A percentile compares a stretch with the other conserved stretches of the same genome.
phyloP scores from a whole-genome alignment of 2,329 filamentous ascomycete species.

The Catunica adiposa region DNA sequence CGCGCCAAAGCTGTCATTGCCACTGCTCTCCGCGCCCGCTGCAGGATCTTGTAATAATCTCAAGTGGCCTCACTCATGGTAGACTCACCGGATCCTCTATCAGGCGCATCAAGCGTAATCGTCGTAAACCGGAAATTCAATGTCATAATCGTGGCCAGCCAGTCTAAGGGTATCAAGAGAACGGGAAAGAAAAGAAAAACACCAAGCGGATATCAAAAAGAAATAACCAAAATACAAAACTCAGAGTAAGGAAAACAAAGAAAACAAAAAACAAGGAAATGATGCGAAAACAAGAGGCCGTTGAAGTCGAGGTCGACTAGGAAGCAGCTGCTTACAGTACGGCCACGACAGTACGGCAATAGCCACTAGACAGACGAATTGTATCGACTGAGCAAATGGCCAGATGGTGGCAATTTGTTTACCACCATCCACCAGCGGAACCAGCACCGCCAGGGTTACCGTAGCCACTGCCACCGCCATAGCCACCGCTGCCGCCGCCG shows the following conservation, averaged over 20 bases:
- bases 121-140: slow-evolving; percentile 15
- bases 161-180: slow-evolving; percentile 19
- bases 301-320: slow-evolving; percentile 3
- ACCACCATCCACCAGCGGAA: slow-evolving; percentile 61
- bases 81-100: slow-evolving; percentile 13
- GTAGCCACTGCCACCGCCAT: slow-evolving; percentile 34
- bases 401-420: slow-evolving; percentile 20
- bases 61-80: slow-evolving; percentile 4
- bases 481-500: slow-evolving; percentile 25
- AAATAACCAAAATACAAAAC: slow-evolving; percentile 14
- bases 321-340: too few species aligned
- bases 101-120: slow-evolving; percentile 15
- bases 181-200: slow-evolving; percentile 14
- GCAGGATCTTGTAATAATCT: slow-evolving; percentile 14
- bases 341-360: not conserved
- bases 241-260: slow-evolving; percentile 11
- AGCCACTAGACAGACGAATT: not conserved
- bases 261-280: slow-evolving; percentile 20
- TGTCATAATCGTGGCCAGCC: slow-evolving; percentile 17
- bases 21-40: slow-evolving; percentile 15
- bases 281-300: slow-evolving; percentile 13
- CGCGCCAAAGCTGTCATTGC: slow-evolving; percentile 10
- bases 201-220: slow-evolving; percentile 18
- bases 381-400: too few species aligned
- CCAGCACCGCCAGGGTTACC: slow-evolving; percentile 55